Base-by-base conservation (phyloP, 805 yeast genomes). In the Myxozyma lipomycoides region DNA sequence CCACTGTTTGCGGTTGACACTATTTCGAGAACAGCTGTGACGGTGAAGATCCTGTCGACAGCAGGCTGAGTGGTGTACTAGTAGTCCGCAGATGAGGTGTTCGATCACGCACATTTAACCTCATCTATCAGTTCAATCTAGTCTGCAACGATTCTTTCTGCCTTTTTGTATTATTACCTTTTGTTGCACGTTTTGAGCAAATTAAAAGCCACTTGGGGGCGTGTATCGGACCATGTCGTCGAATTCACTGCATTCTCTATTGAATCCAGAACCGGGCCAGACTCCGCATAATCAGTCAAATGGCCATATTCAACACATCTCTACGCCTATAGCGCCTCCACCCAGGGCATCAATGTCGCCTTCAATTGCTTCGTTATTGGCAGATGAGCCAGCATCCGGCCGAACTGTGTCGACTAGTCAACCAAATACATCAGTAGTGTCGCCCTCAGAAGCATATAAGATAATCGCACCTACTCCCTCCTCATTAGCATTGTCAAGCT, bases 331-430 rank as follows among this genome's bases (percentile, higher is more conserved):
- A 19, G 25, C 40, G 3, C 23, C 25, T 15, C 49, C 49, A 4
- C 25, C 42, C n/a, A n/a, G 37, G 23, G 43, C 51, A 22, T 47
- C 51, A 18, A 23, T 30, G n/a, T 44, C 50, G 25, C 51, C 51
- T 10, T 42, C 51, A n/a, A 47, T 47, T 18, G 51, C 51, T 7
- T 43, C 51, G n/a, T 32, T 47, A 36, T 22, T 47, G 32, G 19
- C 49, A 22, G 49, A 45, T 7, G 49, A 45, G 9, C 18, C 39
- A 30, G 32, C 45, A 19, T 10, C 45, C 6, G 23, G 38, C 6
- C 43, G 44, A 28, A 17, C 23, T 10, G n/a, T n/a, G n/a, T n/a
- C n/a, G n/a, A n/a, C n/a, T n/a, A 37, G 36, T 15, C 48, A 4
- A 18, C 46, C 46, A n/a, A n/a, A n/a, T n/a, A n/a, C n/a, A 28